Evolutionary conservation across 2,329 filamentous ascomycete species (phyloP), one percentile per base, ranked within the genome.

Genomic region (Claviceps sorghi): DNA sequence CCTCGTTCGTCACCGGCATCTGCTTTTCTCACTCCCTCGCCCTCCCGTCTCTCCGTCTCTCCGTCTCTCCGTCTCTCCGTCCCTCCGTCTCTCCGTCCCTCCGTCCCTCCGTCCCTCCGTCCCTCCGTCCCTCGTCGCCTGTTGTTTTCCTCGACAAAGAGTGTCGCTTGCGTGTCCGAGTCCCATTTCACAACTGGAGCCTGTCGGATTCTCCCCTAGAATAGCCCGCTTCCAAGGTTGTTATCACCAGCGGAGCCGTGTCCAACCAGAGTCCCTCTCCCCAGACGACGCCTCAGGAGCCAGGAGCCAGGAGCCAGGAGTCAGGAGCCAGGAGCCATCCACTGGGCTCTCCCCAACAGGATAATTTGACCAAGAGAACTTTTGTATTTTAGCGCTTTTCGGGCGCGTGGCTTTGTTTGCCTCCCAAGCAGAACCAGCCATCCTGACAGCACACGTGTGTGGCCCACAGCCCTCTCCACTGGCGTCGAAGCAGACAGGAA

Each of bases 91-190:
- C n/a, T n/a, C n/a, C n/a, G n/a, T n/a, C n/a, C n/a, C n/a, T n/a
- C n/a, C n/a, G n/a, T n/a, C n/a, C n/a, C n/a, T n/a, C n/a, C n/a
- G n/a, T n/a, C n/a, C n/a, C n/a, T n/a, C n/a, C n/a, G n/a, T n/a
- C n/a, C n/a, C 41, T 43, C 19, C 41, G 6, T 41, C 30, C 41
- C 29, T 48, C 36, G 5, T 32, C 50, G 2, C 50, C 52, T 19
- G 57, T 53, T 36, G 17, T 29, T 30, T 45, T 44, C 69, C 26
- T 15, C 21, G 41, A 26, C 41, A 22, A 22, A 26, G 10, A 10
- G 72, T 73, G 29, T 82, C 85, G 2, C 69, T 89, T 42, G 77
- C 84, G 58, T 62, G 72, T 32, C 73, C 88, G 13, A 22, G 41
- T 26, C 10, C 41, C 21, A 13, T 1, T 7, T 26, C 21, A 22